Conservation (phyloP, 345 rosid species). For the Populus nigra region DNA sequence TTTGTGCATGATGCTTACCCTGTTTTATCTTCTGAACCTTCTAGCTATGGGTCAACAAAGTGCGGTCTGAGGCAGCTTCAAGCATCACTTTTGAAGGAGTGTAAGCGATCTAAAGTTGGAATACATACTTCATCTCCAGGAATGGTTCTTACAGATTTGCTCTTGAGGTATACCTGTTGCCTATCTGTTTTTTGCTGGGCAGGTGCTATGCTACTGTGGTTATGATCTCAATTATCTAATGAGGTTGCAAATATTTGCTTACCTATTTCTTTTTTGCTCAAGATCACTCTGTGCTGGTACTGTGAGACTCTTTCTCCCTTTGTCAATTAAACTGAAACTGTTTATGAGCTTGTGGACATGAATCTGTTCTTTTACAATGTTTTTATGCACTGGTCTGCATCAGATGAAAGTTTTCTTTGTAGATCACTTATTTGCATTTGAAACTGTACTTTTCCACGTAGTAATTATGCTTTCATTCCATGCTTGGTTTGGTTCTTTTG, state of each 20-base stretch:
- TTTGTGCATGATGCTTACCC: conserved; percentile 1
- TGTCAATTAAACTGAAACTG: not conserved
- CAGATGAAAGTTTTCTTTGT: not conserved
- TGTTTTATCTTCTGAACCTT: conserved; percentile 22
- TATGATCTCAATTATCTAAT: not conserved
- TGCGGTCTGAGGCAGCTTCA: conserved; percentile 97
- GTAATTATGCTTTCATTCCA: not conserved
- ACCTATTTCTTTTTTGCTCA: not conserved
- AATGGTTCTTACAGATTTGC: conserved; percentile 93
- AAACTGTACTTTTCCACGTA: not conserved
- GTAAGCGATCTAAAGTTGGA: conserved; percentile 77
- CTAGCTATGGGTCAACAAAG: conserved; percentile 89
- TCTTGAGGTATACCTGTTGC: conserved; percentile 53
- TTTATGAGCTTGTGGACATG: not conserved
- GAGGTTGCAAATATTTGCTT: not conserved
- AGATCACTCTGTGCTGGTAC: not conserved
- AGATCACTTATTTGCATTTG: not conserved
- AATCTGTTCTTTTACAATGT: not conserved
- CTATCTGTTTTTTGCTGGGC: not conserved
- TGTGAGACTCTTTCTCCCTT: not conserved
- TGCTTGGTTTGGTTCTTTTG: conserved; percentile 1
- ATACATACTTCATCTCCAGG: conserved; percentile 96
- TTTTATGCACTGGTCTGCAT: not conserved
- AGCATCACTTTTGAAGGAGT: conserved; percentile 75
- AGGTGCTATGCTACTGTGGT: not conserved